These are phyloP conservation scores for Scedosporium apiospermum DNA, from an alignment of 2,329 filamentous ascomycete genomes.

Conservation along the genomic window DNA sequence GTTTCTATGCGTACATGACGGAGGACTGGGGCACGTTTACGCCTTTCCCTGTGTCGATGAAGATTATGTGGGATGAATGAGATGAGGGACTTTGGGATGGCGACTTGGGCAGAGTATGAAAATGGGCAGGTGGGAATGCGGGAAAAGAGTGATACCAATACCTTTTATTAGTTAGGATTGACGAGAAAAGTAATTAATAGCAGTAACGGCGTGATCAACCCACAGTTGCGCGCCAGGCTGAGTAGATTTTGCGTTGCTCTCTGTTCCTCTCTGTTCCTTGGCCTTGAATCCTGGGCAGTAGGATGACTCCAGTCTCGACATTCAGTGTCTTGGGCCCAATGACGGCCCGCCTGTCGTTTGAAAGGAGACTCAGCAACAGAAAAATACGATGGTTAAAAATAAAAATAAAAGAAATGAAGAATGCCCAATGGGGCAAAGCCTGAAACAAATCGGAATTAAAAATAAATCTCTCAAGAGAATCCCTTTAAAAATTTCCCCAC, in stretches of 20 bases:
- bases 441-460: too few relatives aligned
- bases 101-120: not conserved
- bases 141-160: not conserved
- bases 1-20: conserved; percentile 52
- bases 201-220: not conserved
- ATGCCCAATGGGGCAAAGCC: too few relatives aligned
- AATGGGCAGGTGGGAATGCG: too few relatives aligned
- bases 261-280: too few relatives aligned
- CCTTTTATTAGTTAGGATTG: not conserved
- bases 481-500: too few relatives aligned
- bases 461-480: too few relatives aligned
- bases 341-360: too few relatives aligned
- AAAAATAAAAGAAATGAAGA: not conserved
- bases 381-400: not conserved
- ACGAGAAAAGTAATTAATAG: not conserved
- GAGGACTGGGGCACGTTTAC: conserved; percentile 50
- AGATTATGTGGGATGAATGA: conserved; percentile 38
- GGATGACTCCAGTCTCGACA: too few relatives aligned
- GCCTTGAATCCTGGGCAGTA: too few relatives aligned
- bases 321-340: too few relatives aligned
- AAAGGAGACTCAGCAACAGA: not conserved
- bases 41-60: conserved; percentile 43
- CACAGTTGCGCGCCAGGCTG: too few relatives aligned
- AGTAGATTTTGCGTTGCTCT: too few relatives aligned
- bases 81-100: conserved; percentile 4